These are phyloP conservation scores for Lactarius vividus DNA, from an alignment of 768 basidiomycete species.

Conservation along the genomic window DNA sequence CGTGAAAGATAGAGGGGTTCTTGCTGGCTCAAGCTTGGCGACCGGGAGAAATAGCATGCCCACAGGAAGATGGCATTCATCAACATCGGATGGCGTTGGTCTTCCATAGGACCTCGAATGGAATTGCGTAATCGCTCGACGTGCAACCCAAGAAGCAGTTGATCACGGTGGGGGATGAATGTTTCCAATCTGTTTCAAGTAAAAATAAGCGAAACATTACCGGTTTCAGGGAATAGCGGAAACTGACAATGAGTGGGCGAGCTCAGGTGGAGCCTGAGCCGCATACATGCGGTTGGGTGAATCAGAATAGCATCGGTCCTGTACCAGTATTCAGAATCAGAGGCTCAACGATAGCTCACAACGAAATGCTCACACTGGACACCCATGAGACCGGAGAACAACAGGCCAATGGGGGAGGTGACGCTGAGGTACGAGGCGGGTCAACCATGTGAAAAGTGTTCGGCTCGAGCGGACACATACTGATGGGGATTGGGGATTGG, in stretches of 20 bases:
- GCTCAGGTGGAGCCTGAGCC: slow-evolving; percentile 52
- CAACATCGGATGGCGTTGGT: slow-evolving; percentile 72
- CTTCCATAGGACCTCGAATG: slow-evolving; percentile 48
- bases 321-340: background rate
- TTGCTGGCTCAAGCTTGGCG: slow-evolving; percentile 65
- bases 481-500: slow-evolving; percentile 35
- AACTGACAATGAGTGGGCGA: slow-evolving; percentile 64
- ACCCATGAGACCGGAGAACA: slow-evolving; percentile 25
- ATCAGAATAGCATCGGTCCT: slow-evolving; percentile 17
- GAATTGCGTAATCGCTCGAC: slow-evolving; percentile 64
- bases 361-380: slow-evolving; percentile 5
- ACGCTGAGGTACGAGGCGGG: slow-evolving; percentile 4
- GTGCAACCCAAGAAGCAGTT: slow-evolving; percentile 69
- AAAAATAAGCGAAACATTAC: background rate
- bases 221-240: background rate
- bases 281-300: slow-evolving; percentile 34
- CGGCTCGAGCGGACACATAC: slow-evolving; percentile 50
- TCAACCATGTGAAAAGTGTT: slow-evolving; percentile 31
- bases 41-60: slow-evolving; percentile 77
- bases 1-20: slow-evolving; percentile 69
- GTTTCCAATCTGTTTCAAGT: slow-evolving; percentile 58
- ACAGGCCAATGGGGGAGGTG: slow-evolving; percentile 16
- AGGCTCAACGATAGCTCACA: background rate
- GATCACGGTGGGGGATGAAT: slow-evolving; percentile 70
- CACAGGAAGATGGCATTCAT: slow-evolving; percentile 82